These are phyloP conservation scores for Mayamaea pseudoterrestris DNA, from an alignment of 108 stramenopile species.

Conservation along the genomic window DNA sequence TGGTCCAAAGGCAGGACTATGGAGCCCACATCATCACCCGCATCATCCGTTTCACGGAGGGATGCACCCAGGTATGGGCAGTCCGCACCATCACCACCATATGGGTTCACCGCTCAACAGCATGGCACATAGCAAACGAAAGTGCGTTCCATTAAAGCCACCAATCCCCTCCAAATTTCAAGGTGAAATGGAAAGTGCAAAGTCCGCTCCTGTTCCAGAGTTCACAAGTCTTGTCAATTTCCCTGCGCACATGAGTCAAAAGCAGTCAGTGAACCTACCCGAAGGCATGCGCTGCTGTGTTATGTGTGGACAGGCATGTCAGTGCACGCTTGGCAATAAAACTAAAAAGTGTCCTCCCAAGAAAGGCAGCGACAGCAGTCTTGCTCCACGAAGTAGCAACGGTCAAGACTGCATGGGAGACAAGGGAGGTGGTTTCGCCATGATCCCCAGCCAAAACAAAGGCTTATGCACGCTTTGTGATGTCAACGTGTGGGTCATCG, in stretches of 20 bases:
- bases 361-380: constrained; percentile 13
- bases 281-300: constrained; percentile 84
- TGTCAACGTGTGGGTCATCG: constrained; percentile 83
- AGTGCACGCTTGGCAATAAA: constrained; percentile 45
- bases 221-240: constrained; percentile 81
- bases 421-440: constrained; percentile 23
- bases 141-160: constrained; percentile 62
- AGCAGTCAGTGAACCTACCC: constrained; percentile 60
- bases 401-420: constrained; percentile 18
- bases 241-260: constrained; percentile 80
- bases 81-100: constrained; percentile 21
- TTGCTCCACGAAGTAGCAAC: constrained; percentile 16
- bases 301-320: constrained; percentile 83
- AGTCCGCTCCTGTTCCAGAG: constrained; percentile 62
- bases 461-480: constrained; percentile 83
- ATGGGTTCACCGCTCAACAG: constrained; percentile 37
- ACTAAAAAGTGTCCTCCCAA: constrained; percentile 22
- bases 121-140: constrained; percentile 56
- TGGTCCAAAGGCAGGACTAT: constrained; percentile 18
- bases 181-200: constrained; percentile 72
- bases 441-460: constrained; percentile 86
- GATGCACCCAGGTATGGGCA: constrained; percentile 20
- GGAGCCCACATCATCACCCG: too few species aligned
- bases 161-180: constrained; percentile 82
- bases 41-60: too few species aligned